A percentile compares a stretch with the other conserved stretches of the same genome.
These are phyloP conservation scores for Royoungia palumana DNA, from an alignment of 768 basidiomycete species.

Conservation along the genomic window DNA sequence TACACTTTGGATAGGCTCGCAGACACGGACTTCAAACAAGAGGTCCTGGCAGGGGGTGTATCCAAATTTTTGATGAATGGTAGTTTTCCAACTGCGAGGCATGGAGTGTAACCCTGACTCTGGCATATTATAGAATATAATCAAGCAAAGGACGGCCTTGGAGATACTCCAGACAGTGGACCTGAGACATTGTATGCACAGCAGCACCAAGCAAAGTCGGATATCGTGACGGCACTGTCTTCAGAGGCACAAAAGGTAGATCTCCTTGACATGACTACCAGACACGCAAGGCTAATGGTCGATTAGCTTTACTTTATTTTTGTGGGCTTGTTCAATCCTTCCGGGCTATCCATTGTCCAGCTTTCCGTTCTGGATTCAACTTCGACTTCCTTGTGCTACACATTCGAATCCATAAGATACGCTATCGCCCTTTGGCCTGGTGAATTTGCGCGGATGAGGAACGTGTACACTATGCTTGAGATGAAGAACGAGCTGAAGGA, in stretches of 20 bases:
- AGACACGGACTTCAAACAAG: slow-evolving; percentile 10
- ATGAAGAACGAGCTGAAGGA: slow-evolving; percentile 26
- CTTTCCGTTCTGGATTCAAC: slow-evolving; percentile 30
- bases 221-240: slow-evolving; percentile 9
- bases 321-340: slow-evolving; percentile 24
- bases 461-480: slow-evolving; percentile 21
- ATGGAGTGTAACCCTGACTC: neutral
- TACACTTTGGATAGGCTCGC: slow-evolving; percentile 13
- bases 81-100: neutral
- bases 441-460: slow-evolving; percentile 19
- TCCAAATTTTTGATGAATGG: slow-evolving; percentile 13
- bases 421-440: slow-evolving; percentile 8
- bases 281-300: neutral
- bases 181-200: slow-evolving; percentile 14
- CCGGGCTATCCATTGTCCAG: slow-evolving; percentile 26
- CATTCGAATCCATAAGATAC: slow-evolving; percentile 17
- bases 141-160: slow-evolving; percentile 17
- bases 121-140: slow-evolving; percentile 15
- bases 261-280: neutral
- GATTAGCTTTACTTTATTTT: slow-evolving; percentile 28
- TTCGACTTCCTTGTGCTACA: slow-evolving; percentile 18
- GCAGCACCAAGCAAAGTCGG: neutral
- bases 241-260: slow-evolving; percentile 19
- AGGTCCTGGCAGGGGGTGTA: slow-evolving; percentile 23
- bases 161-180: slow-evolving; percentile 11